These are phyloP conservation scores for Colletotrichum destructivum DNA, from an alignment of 2,329 filamentous ascomycete species.

Conservation along the genomic window DNA sequence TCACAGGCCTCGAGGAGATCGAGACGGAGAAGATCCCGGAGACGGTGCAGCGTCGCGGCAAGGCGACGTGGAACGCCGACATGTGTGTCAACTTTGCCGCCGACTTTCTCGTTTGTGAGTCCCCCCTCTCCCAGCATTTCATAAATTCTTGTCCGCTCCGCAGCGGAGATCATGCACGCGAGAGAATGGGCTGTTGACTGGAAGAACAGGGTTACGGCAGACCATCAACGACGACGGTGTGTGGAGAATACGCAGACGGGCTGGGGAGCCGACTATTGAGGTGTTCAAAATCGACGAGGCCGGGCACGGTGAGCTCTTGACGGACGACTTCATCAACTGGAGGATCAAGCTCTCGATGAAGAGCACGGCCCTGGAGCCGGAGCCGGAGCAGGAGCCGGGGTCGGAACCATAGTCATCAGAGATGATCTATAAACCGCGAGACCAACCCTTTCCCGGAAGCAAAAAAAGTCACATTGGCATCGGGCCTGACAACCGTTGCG, in stretches of 20 bases:
- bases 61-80: constrained; percentile 88
- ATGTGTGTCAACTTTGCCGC: constrained; percentile 93
- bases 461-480: neutral
- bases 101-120: constrained; percentile 82
- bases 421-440: neutral
- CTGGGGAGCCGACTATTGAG: constrained; percentile 77
- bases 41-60: constrained; percentile 77
- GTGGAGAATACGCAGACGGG: constrained; percentile 82
- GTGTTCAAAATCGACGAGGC: constrained; percentile 81
- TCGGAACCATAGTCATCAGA: neutral
- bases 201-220: constrained; percentile 71
- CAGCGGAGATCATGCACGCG: neutral
- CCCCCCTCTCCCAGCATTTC: no score
- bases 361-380: constrained; percentile 45
- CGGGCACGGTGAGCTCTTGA: constrained; percentile 83
- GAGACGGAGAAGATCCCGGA: constrained; percentile 85
- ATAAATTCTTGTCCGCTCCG: constrained; percentile 1
- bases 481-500: neutral
- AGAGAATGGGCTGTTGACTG: constrained; percentile 8
- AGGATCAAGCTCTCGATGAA: constrained; percentile 67
- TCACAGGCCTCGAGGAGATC: constrained; percentile 82
- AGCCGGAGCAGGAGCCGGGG: neutral
- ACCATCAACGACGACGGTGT: constrained; percentile 80
- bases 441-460: neutral
- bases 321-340: constrained; percentile 84